Evolutionary conservation across 1,139 yeast species (phyloP).

Genomic region (Maudiozyma humilis): DNA sequence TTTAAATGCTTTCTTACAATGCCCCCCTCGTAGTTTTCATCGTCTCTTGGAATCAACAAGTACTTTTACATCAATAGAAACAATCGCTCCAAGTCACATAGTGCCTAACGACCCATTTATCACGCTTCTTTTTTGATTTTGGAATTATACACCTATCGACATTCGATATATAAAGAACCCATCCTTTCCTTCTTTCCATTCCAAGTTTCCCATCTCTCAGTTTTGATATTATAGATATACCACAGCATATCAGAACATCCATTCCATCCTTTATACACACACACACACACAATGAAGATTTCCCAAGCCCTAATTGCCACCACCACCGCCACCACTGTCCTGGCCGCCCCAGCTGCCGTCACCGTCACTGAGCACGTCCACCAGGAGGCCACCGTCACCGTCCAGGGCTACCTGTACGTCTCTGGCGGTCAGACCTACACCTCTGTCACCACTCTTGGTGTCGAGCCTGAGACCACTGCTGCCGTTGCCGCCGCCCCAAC

Average conservation of each 20-base stretch:
- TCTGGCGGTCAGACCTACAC: constrained; percentile 26
- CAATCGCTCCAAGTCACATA: background rate
- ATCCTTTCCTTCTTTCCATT: background rate
- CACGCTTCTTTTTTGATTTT: background rate
- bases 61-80: too few relatives aligned
- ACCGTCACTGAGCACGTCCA: constrained; percentile 31
- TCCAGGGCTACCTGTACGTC: constrained; percentile 25
- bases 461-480: constrained; percentile 5
- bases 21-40: too few relatives aligned
- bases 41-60: too few relatives aligned
- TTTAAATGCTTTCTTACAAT: too few relatives aligned
- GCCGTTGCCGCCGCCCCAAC: constrained; percentile 8
- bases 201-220: background rate
- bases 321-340: constrained; percentile 21
- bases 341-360: constrained; percentile 34
- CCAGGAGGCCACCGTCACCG: constrained; percentile 21
- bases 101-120: background rate
- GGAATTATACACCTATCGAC: background rate
- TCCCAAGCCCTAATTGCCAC: constrained; percentile 28
- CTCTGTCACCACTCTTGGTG: constrained; percentile 18
- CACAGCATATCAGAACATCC: background rate
- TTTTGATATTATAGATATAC: background rate
- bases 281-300: constrained; percentile 17
- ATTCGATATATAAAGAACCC: background rate
- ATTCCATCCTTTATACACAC: background rate